Conservation (phyloP, 441 rosid genomes). For the Populus hybrid region DNA sequence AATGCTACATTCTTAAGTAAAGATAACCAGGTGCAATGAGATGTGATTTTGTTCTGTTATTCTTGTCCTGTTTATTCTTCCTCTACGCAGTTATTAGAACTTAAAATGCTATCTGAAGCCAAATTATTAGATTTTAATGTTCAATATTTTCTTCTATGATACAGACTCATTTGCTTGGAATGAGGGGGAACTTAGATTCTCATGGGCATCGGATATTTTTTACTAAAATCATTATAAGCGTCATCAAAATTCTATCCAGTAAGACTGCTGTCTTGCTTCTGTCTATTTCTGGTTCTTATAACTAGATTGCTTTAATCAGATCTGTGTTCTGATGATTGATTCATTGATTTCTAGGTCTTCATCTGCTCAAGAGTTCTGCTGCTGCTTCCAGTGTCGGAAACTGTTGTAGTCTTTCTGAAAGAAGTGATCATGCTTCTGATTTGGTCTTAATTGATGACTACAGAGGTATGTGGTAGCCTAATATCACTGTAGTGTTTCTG, state of each 20-base stretch:
- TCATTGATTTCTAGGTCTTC: conserved; percentile 49
- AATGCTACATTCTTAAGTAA: conserved; percentile 95
- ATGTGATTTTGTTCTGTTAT: conserved; percentile 15
- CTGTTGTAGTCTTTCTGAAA: conserved; percentile 36
- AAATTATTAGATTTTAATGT: conserved; percentile 16
- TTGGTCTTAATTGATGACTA: conserved; percentile 33
- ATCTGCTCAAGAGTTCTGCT: conserved; percentile 37
- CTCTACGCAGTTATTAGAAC: background rate
- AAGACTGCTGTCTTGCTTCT: conserved; percentile 10
- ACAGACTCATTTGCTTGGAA: conserved; percentile 78
- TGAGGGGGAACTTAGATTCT: conserved; percentile 47
- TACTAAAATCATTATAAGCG: conserved; percentile 51
- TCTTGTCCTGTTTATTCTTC: conserved; percentile 3
- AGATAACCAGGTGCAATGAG: conserved; percentile 77
- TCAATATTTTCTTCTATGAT: background rate
- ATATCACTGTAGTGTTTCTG: conserved; percentile 16
- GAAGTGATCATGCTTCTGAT: conserved; percentile 32
- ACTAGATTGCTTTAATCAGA: background rate
- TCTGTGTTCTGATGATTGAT: conserved; percentile 26
- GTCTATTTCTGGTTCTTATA: background rate
- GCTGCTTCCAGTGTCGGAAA: conserved; percentile 28
- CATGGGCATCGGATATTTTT: conserved; percentile 48
- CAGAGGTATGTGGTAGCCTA: conserved; percentile 46
- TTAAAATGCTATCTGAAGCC: conserved; percentile 4
- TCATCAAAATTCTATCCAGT: conserved; percentile 85